Evolutionary conservation across 2,329 filamentous ascomycete genomes (phyloP).

Genomic region (Venturiaceae sp.): DNA sequence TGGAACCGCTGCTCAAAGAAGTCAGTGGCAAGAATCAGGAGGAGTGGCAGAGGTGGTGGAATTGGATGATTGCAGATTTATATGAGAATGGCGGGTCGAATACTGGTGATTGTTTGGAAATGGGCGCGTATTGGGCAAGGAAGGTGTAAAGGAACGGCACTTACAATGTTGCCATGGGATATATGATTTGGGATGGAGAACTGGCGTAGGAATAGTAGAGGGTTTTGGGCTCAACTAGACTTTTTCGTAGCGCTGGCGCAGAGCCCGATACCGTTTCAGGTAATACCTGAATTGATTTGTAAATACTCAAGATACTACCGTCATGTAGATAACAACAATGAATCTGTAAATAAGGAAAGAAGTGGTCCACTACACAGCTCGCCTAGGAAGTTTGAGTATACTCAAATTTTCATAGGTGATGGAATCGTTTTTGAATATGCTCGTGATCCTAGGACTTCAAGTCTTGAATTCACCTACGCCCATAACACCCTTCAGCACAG

Average conservation of each 20-base stretch:
- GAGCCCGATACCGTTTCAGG: constrained; percentile 78
- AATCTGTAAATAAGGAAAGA: neutral
- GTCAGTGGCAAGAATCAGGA: constrained; percentile 79
- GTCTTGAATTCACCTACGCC: too few species aligned
- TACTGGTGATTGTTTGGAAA: constrained; percentile 74
- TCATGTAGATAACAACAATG: neutral
- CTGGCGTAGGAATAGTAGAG: neutral
- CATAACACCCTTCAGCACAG: too few species aligned
- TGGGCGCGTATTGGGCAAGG: constrained; percentile 55
- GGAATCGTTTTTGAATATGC: too few species aligned
- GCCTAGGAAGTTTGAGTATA: too few species aligned
- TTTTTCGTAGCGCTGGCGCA: constrained; percentile 68
- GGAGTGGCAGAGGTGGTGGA: constrained; percentile 87
- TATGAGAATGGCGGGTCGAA: constrained; percentile 68
- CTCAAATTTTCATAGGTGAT: too few species aligned
- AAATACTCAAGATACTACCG: neutral
- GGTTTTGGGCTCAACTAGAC: neutral
- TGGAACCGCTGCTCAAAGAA: constrained; percentile 76
- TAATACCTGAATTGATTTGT: constrained; percentile 58
- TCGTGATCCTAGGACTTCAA: too few species aligned
- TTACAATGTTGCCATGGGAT: neutral
- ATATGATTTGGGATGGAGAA: neutral
- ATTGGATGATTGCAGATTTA: constrained; percentile 76
- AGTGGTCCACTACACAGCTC: neutral
- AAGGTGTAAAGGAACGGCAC: constrained; percentile 32